Conservation (phyloP, 2,329 filamentous ascomycete species). For the Incumbomyces lentus region DNA sequence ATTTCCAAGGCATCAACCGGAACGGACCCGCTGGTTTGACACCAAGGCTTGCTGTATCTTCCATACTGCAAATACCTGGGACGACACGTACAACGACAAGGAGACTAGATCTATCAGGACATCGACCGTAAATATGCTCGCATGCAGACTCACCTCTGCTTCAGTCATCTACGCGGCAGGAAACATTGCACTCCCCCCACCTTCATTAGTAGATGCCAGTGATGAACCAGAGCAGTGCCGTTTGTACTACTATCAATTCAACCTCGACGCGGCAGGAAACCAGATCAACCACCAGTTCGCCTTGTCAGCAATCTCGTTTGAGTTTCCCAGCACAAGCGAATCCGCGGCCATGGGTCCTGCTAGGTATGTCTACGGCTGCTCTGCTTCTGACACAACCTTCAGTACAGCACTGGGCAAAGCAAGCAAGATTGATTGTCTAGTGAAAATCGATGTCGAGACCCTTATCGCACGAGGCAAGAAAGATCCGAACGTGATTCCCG, state of each 20-base stretch:
- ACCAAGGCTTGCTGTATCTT: constrained; percentile 60
- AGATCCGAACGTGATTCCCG: constrained; percentile 31
- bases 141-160: constrained; percentile 56
- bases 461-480: constrained; percentile 45
- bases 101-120: constrained; percentile 23
- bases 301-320: constrained; percentile 54
- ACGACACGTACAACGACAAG: constrained; percentile 32
- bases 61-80: constrained; percentile 63
- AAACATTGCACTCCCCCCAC: constrained; percentile 47
- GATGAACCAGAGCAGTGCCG: constrained; percentile 57
- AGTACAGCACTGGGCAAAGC: constrained; percentile 52
- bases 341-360: constrained; percentile 46
- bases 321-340: constrained; percentile 54
- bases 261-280: constrained; percentile 26
- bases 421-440: constrained; percentile 55
- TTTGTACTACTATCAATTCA: constrained; percentile 59
- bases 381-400: constrained; percentile 47
- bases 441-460: constrained; percentile 48
- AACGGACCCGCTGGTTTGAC: constrained; percentile 55
- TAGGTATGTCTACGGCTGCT: constrained; percentile 58
- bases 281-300: constrained; percentile 53
- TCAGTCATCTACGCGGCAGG: constrained; percentile 55
- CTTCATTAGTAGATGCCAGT: constrained; percentile 25
- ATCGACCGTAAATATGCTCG: constrained; percentile 50
- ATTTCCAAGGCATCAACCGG: constrained; percentile 52